Base-by-base conservation (phyloP, 2,329 filamentous ascomycete genomes). In the Coniochaeta sp. region DNA sequence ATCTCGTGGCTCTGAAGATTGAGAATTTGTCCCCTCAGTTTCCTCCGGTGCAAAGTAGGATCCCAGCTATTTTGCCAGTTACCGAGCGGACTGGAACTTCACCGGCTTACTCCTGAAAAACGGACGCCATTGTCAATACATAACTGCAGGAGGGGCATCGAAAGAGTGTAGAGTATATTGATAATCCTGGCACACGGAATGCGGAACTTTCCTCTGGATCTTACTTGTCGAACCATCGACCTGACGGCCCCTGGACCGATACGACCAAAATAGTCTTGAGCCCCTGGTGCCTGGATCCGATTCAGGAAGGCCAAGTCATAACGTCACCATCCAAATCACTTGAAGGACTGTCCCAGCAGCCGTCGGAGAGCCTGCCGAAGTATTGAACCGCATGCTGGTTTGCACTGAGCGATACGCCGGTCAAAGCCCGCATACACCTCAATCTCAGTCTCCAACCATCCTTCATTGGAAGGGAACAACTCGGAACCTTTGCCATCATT, bases 291-390 rank as follows among this genome's bases (percentile, higher is more conserved):
- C 38, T 42, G 38, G 38, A 42, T 42, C 38, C 20, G 20, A 13
- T 42, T 26, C 38, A 42, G 38, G 2, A 42, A 14, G 26, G 18
- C 18, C n/a, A 18, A 24, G 4, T 26, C 38, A 42, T 6, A 26
- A 42, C 38, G 38, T 42, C 38, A 42, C 26, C 38, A 42, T n/a
- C n/a, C 38, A n/a, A n/a, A n/a, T 12, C 33, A 38, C n/a, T n/a
- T n/a, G n/a, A n/a, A n/a, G n/a, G n/a, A n/a, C n/a, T n/a, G n/a
- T n/a, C n/a, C n/a, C n/a, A n/a, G n/a, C n/a, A n/a, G n/a, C n/a
- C n/a, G n/a, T n/a, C n/a, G n/a, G n/a, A n/a, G n/a, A n/a, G n/a
- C n/a, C n/a, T n/a, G n/a, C n/a, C n/a, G n/a, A n/a, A n/a, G n/a
- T n/a, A n/a, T n/a, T n/a, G n/a, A n/a, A n/a, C n/a, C n/a, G n/a